Conservation (phyloP, 1,139 yeast genomes). For the Pichia sp. region DNA sequence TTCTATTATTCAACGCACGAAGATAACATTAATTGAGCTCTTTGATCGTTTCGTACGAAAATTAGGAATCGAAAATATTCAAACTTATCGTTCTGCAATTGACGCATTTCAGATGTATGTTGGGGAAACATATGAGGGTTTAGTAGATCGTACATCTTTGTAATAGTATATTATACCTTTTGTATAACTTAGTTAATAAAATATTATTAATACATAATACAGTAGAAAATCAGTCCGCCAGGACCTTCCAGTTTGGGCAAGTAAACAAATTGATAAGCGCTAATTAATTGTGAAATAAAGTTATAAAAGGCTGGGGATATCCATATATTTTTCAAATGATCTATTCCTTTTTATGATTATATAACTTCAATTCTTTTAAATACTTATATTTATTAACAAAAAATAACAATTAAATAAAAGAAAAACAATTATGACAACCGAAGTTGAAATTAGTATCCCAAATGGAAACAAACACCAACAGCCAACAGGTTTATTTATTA, state of each 20-base stretch:
- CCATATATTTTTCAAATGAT: not conserved
- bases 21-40: conserved; percentile 21
- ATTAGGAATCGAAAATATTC: conserved; percentile 4
- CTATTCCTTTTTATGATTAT: not conserved
- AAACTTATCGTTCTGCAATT: conserved; percentile 5
- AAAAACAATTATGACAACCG: conserved; percentile 16
- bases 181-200: too few relatives aligned
- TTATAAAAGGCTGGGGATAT: not conserved
- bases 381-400: not conserved
- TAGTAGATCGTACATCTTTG: conserved; percentile 29
- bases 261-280: not conserved
- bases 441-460: conserved; percentile 43
- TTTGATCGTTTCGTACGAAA: conserved; percentile 22
- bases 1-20: conserved; percentile 28
- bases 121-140: conserved; percentile 31
- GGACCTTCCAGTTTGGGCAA: conserved; percentile 6
- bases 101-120: conserved; percentile 22
- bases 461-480: conserved; percentile 49
- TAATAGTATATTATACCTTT: too few relatives aligned
- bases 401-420: not conserved
- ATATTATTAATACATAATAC: too few relatives aligned
- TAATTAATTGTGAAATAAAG: not conserved
- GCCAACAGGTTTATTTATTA: conserved; percentile 62
- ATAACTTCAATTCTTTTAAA: not conserved
- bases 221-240: not conserved